These are phyloP conservation scores for Tricholomella constricta DNA, from an alignment of 768 basidiomycete genomes.

Conservation along the genomic window DNA sequence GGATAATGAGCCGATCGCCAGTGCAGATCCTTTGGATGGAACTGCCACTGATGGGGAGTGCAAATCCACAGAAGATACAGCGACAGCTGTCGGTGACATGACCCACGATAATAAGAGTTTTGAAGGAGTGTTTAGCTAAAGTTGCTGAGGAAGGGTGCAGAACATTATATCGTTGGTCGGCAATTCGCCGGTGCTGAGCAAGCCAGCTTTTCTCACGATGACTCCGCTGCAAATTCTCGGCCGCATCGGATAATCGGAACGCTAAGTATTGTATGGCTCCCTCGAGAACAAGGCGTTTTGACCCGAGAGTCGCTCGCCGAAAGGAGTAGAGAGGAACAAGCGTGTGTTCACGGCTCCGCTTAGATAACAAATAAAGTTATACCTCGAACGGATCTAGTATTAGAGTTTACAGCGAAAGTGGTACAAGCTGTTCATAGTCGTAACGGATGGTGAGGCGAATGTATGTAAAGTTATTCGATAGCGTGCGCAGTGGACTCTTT, in stretches of 20 bases:
- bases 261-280: too few relatives aligned
- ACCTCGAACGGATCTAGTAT: too few relatives aligned
- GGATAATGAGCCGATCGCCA: slow-evolving; percentile 76
- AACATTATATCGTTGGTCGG: too few relatives aligned
- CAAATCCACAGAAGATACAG: slow-evolving; percentile 25
- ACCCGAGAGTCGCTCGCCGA: too few relatives aligned
- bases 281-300: background rate
- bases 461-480: too few relatives aligned
- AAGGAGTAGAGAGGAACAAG: too few relatives aligned
- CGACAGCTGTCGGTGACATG: slow-evolving; percentile 69
- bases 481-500: background rate
- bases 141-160: background rate
- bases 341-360: too few relatives aligned
- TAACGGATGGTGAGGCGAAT: background rate
- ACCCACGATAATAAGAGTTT: background rate
- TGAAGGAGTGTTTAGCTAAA: background rate
- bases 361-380: too few relatives aligned
- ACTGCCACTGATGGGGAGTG: slow-evolving; percentile 20
- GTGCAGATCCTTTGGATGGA: slow-evolving; percentile 47
- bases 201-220: background rate
- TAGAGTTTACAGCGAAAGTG: background rate
- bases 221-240: background rate
- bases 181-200: background rate
- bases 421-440: background rate
- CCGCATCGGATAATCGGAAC: background rate